Evolutionary conservation across 2,329 filamentous ascomycete genomes (phyloP).

Genomic region (Apiospora rasikravindrae): DNA sequence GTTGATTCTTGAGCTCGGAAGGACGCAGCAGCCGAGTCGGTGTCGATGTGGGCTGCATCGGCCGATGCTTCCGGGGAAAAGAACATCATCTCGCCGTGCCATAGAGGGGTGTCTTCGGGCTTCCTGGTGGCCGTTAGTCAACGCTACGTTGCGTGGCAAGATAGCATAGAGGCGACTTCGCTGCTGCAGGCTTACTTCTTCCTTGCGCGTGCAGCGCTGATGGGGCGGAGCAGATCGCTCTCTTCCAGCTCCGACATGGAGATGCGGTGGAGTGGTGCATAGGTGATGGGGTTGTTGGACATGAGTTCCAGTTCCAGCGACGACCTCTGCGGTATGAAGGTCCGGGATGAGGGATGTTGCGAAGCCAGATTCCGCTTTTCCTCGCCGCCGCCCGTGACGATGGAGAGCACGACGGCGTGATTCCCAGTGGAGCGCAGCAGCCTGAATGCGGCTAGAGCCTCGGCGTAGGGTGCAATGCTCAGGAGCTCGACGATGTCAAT

Average conservation of each 20-base stretch:
- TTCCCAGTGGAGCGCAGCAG: background rate
- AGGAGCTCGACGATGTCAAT: constrained; percentile 10
- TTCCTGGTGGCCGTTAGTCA: background rate
- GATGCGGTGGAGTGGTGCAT: background rate
- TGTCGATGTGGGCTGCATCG: background rate
- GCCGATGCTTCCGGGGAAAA: background rate
- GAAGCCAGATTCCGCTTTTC: background rate
- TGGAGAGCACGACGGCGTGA: background rate
- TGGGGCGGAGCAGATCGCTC: constrained; percentile 14
- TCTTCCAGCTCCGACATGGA: background rate
- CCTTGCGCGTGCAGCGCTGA: background rate
- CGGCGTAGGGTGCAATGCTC: background rate
- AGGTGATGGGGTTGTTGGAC: constrained; percentile 9
- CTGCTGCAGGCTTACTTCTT: background rate
- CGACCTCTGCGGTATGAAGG: background rate
- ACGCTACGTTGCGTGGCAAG: background rate
- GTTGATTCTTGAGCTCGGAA: background rate
- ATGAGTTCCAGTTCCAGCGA: constrained; percentile 14
- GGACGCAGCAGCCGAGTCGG: background rate
- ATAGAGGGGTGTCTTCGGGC: background rate
- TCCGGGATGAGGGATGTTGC: background rate
- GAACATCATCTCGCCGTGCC: background rate
- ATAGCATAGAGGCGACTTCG: background rate
- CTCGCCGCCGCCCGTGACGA: background rate
- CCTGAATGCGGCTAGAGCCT: background rate